A percentile compares a stretch with the other conserved stretches of the same genome.
These are phyloP conservation scores for Cajanus cajan DNA, from an alignment of 306 rosid genomes.

Conservation along the genomic window DNA sequence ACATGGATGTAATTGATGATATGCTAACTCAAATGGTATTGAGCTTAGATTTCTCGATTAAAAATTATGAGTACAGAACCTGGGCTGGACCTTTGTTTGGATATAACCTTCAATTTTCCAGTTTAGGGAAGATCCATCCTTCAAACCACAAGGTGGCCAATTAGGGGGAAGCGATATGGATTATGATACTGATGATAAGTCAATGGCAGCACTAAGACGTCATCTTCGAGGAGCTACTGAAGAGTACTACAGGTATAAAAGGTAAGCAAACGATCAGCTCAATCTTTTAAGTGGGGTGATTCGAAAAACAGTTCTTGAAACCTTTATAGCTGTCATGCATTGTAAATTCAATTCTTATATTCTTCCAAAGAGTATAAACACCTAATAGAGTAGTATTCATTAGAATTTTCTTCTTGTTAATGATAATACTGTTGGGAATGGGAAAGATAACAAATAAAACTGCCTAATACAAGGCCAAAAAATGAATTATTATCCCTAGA, in stretches of 20 bases:
- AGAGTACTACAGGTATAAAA: constrained; percentile 89
- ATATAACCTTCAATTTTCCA: constrained; percentile 38
- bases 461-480: too few relatives aligned
- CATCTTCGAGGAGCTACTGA: constrained; percentile 92
- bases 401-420: not conserved
- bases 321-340: not conserved
- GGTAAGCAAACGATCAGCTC: constrained; percentile 50
- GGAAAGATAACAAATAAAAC: too few relatives aligned
- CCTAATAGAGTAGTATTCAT: not conserved
- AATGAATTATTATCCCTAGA: too few relatives aligned
- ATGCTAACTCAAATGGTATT: constrained; percentile 83
- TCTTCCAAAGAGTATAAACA: constrained; percentile 24
- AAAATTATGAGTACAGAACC: not conserved
- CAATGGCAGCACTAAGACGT: constrained; percentile 95
- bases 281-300: constrained; percentile 23
- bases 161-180: constrained; percentile 94
- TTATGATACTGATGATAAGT: constrained; percentile 95
- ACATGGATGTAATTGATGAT: constrained; percentile 80
- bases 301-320: constrained; percentile 10
- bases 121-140: constrained; percentile 91
- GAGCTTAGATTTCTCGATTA: constrained; percentile 18
- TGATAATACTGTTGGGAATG: too few relatives aligned
- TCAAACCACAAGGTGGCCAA: constrained; percentile 94
- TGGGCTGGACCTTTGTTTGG: constrained; percentile 22
- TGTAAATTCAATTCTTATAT: constrained; percentile 4